Evolutionary conservation across 2,329 filamentous ascomycete genomes (phyloP), one percentile per base, ranked within the genome.

Genomic region (Trichoderma arundinaceum): DNA sequence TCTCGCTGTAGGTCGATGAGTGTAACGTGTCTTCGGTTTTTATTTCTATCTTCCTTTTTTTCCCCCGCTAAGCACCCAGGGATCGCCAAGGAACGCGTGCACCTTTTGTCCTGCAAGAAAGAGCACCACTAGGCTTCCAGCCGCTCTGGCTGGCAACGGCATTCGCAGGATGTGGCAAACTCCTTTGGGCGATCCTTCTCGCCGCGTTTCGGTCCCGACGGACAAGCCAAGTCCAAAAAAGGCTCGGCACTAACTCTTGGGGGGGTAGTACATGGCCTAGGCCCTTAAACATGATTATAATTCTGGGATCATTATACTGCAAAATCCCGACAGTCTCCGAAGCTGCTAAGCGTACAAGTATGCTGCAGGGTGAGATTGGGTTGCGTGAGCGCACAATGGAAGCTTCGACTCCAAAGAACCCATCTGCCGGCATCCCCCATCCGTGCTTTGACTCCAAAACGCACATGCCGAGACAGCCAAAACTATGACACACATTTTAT

Each of bases 1-100:
- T 38, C 3, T 41, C 9, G 13, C 49, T 17, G 60, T 33, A 63
- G 28, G 35, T 32, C 60, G 19, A 38, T 35, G 19, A 22, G 60
- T 63, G 60, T 46, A 63, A 63, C 48, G 60, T 63, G 49, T 35
- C 60, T 54, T 63, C 28, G 39, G 39, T 46, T 13, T 41, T 13
- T 28, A 19, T 33, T 33, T 52, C 38, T 5, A 38, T 59, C 32
- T 46, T 44, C 48, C 15, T 17, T 7, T 35, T 38, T 39, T 46
- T 7, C 33, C 59, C 22, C 60, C 39, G 22, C 59, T 62, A 22
- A 17, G 35, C 22, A 41, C 9, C 22, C 46, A 17, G n/a, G 17
- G 32, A 51, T 60, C 22, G 44, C n/a, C 53, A 32, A 56, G 22
- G 22, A 41, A 52, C 12, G 3, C 17, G 15, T 19, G 35, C 17